These are phyloP conservation scores for Oryza nivara DNA, from an alignment of 176 grass and related monocot species.

Conservation along the genomic window DNA sequence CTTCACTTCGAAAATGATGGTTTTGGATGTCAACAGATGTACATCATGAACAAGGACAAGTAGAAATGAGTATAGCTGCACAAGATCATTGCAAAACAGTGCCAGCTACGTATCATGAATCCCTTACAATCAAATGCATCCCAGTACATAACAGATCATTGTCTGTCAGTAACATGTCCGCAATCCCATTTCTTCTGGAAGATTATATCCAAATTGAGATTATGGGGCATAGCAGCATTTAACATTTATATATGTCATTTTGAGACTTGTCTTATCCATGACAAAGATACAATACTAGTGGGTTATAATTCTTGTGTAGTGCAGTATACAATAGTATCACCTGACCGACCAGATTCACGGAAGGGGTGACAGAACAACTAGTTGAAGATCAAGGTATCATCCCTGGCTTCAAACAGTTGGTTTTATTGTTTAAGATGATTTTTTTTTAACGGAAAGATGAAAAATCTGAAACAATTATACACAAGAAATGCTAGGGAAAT, in stretches of 20 bases:
- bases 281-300: slow-evolving; percentile 1
- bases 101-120: slow-evolving; percentile 23
- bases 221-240: neutral
- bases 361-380: neutral
- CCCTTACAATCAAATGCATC: slow-evolving; percentile 33
- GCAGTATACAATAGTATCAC: neutral
- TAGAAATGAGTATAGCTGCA: slow-evolving; percentile 39
- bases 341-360: neutral
- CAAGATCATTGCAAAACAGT: slow-evolving; percentile 38
- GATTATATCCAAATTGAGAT: slow-evolving; percentile 1
- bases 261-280: neutral
- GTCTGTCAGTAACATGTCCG: slow-evolving; percentile 17
- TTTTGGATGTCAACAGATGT: slow-evolving; percentile 31
- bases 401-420: neutral
- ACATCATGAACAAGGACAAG: slow-evolving; percentile 23
- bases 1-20: slow-evolving; percentile 30
- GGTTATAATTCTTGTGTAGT: neutral
- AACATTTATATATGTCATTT: neutral
- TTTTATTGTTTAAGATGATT: neutral
- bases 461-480: neutral
- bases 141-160: neutral
- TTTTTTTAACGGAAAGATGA: neutral
- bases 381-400: neutral
- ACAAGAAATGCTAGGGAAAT: neutral
- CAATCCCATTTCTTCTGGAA: neutral